Percentiles rank a stretch among this genome's conserved stretches.
Evolutionary conservation across 306 rosid genomes (phyloP).

Genomic region (Clitoria ternatea): DNA sequence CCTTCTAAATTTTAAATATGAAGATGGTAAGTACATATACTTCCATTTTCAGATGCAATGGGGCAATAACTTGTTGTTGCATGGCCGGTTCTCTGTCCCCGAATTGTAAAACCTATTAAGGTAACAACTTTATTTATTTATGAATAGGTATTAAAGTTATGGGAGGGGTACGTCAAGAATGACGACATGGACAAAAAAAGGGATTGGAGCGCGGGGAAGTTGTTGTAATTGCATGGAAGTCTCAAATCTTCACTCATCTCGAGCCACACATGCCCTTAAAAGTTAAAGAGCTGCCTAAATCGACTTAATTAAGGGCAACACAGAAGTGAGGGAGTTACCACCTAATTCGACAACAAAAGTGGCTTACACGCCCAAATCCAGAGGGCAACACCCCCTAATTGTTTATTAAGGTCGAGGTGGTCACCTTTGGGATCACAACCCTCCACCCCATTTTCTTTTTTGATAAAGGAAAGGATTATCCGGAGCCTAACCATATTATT

Average conservation of each 20-base stretch:
- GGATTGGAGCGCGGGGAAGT: background rate
- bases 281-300: constrained; percentile 31
- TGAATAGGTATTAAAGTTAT: too few species aligned
- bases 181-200: constrained; percentile 36
- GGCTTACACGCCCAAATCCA: constrained; percentile 44
- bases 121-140: too few species aligned
- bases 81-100: too few species aligned
- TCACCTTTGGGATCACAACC: constrained; percentile 71
- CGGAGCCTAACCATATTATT: too few species aligned
- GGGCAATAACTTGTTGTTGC: too few species aligned
- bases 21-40: too few species aligned
- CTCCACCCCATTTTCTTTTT: background rate
- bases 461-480: too few species aligned
- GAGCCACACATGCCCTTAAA: constrained; percentile 71
- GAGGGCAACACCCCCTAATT: constrained; percentile 41
- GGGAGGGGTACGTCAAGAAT: constrained; percentile 37
- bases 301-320: constrained; percentile 41
- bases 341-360: constrained; percentile 59
- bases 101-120: too few species aligned
- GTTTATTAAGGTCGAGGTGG: constrained; percentile 51
- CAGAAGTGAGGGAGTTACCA: constrained; percentile 39
- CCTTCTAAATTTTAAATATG: too few species aligned
- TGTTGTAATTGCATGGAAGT: constrained; percentile 4
- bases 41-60: too few species aligned
- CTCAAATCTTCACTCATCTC: constrained; percentile 49